Conservation (phyloP, 148 eudicot species). For the Chenopodium quinoa region DNA sequence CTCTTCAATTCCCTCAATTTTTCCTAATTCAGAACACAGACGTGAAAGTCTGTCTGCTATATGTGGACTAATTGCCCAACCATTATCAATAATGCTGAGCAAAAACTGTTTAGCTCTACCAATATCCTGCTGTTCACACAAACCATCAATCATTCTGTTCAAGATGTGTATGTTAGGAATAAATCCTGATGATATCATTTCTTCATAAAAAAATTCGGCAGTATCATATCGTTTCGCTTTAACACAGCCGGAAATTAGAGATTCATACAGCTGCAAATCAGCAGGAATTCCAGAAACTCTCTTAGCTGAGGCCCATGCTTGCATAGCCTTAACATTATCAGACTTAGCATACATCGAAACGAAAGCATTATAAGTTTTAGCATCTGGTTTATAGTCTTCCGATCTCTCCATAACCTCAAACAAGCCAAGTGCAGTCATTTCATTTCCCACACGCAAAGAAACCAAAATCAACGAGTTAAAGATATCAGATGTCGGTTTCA, state of each 20-base stretch:
- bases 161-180: slow-evolving; percentile 37
- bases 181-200: slow-evolving; percentile 42
- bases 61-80: slow-evolving; percentile 25
- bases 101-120: slow-evolving; percentile 34
- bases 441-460: slow-evolving; percentile 37
- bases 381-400: slow-evolving; percentile 39
- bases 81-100: slow-evolving; percentile 21
- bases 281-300: slow-evolving; percentile 39
- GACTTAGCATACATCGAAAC: slow-evolving; percentile 38
- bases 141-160: slow-evolving; percentile 37
- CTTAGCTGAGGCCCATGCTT: slow-evolving; percentile 42
- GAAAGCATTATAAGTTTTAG: slow-evolving; percentile 45
- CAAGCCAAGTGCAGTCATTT: slow-evolving; percentile 49
- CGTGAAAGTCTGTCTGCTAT: slow-evolving; percentile 32
- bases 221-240: slow-evolving; percentile 27
- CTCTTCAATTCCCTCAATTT: slow-evolving; percentile 42
- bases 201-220: slow-evolving; percentile 40
- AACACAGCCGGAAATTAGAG: slow-evolving; percentile 40
- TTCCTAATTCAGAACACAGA: slow-evolving; percentile 29
- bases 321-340: slow-evolving; percentile 42
- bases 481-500: slow-evolving; percentile 33
- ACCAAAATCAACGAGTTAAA: slow-evolving; percentile 46
- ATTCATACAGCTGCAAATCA: slow-evolving; percentile 38
- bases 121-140: slow-evolving; percentile 30
- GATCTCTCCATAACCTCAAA: slow-evolving; percentile 55